Conservation (phyloP, 2,329 filamentous ascomycete species). For the Diaporthe amygdali region DNA sequence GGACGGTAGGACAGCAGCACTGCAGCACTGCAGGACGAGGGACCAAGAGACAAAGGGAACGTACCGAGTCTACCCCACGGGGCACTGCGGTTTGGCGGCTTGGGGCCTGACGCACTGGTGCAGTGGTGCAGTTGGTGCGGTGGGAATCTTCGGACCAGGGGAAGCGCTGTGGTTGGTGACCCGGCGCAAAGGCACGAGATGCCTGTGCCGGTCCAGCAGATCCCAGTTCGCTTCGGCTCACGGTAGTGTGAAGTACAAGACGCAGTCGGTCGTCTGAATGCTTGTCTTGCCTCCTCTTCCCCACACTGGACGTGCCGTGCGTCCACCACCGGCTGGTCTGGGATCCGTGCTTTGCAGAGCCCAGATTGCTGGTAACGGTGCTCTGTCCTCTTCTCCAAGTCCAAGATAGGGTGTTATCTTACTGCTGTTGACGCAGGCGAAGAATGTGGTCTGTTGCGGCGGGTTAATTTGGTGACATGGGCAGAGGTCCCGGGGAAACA, state of each 20-base stretch:
- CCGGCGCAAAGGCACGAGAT: slow-evolving; percentile 24
- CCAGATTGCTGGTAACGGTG: too few species aligned
- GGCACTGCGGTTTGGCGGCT: neutral
- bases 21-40: too few species aligned
- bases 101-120: slow-evolving; percentile 6
- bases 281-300: too few species aligned
- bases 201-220: neutral
- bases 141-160: slow-evolving; percentile 22
- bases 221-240: neutral
- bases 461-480: neutral
- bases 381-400: too few species aligned
- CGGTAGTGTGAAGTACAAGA: too few species aligned
- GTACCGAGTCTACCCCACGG: slow-evolving; percentile 8
- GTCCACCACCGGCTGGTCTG: too few species aligned
- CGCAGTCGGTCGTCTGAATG: too few species aligned
- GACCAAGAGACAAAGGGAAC: too few species aligned
- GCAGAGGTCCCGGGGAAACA: neutral
- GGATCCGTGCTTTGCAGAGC: too few species aligned
- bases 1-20: neutral
- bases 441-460: neutral
- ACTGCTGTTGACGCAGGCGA: neutral
- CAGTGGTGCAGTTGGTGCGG: neutral
- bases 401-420: too few species aligned
- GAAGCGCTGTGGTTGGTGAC: slow-evolving; percentile 22
- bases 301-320: too few species aligned